phyloP scores from a whole-genome alignment of 306 rosid genomes.

The Lathyrus aphaca region DNA sequence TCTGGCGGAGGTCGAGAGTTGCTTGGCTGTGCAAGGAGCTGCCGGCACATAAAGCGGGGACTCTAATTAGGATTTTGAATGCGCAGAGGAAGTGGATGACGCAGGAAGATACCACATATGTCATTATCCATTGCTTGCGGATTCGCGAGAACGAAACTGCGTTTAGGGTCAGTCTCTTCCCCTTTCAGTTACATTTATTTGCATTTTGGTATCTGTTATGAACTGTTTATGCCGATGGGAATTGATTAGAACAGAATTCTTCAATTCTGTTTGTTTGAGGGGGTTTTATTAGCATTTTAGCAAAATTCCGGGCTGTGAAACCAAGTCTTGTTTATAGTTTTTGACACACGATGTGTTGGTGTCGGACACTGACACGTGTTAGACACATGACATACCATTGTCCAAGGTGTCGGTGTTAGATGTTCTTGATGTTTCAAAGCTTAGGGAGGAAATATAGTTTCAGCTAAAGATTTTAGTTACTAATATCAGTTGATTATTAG shows the following conservation, averaged over 20 bases:
- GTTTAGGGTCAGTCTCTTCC: constrained; percentile 50
- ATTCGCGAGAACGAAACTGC: constrained; percentile 84
- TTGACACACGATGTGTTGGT: no score
- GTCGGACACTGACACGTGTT: no score
- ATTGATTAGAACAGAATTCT: constrained; percentile 15
- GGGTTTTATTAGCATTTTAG: neutral
- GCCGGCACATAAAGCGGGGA: constrained; percentile 47
- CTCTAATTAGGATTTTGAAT: constrained; percentile 60
- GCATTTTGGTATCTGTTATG: neutral
- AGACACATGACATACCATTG: no score
- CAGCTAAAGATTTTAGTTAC: neutral
- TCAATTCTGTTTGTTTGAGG: constrained; percentile 4
- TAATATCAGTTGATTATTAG: constrained; percentile 9
- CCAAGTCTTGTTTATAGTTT: neutral
- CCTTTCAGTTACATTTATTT: neutral
- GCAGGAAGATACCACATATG: constrained; percentile 65
- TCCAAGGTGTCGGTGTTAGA: no score
- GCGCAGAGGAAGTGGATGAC: constrained; percentile 86
- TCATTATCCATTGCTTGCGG: constrained; percentile 78
- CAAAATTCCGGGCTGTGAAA: neutral
- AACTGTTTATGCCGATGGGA: neutral
- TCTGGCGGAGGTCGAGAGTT: constrained; percentile 55
- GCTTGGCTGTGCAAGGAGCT: constrained; percentile 59
- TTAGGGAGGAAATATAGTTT: neutral
- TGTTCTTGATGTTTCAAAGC: neutral